Evolutionary conservation across 192 early-diverging fungal species (phyloP).

Genomic region (Radiomyces spectabilis): DNA sequence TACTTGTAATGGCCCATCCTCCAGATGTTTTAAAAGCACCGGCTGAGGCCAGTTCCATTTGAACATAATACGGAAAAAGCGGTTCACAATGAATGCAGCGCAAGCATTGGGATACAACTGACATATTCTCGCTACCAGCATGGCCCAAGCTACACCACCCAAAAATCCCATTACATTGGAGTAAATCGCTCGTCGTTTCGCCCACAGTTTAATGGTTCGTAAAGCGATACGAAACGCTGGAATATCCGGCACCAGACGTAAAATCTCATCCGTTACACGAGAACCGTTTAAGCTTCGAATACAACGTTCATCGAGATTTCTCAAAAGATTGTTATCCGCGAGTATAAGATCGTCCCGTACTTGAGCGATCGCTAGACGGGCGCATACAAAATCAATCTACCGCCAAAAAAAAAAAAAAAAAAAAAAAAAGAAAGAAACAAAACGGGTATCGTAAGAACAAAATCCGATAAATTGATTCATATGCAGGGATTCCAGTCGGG

Average conservation of each 20-base stretch:
- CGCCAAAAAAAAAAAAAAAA: constrained; percentile 3
- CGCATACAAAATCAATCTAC: constrained; percentile 93
- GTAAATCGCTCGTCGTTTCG: constrained; percentile 86
- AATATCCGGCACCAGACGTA: constrained; percentile 89
- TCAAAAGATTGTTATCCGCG: constrained; percentile 75
- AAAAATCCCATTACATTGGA: constrained; percentile 97
- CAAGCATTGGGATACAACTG: constrained; percentile 95
- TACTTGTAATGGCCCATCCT: constrained; percentile 79
- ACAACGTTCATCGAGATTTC: constrained; percentile 80
- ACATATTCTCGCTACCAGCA: constrained; percentile 90
- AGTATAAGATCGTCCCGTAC: constrained; percentile 85
- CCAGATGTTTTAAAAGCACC: constrained; percentile 79
- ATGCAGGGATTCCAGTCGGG: too few species aligned
- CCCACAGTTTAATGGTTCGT: constrained; percentile 95
- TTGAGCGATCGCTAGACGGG: constrained; percentile 60
- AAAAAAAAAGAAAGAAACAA: not conserved
- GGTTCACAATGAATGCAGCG: constrained; percentile 74
- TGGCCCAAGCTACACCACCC: constrained; percentile 98
- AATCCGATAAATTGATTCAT: too few species aligned
- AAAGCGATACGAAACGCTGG: constrained; percentile 83
- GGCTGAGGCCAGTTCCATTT: constrained; percentile 95
- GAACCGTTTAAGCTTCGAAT: constrained; percentile 94
- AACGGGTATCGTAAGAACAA: not conserved
- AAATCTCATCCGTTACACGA: constrained; percentile 93
- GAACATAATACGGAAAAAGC: constrained; percentile 84